phyloP scores from a whole-genome alignment of 2,329 filamentous ascomycete genomes.

The Allantophomopsis lycopodina region DNA sequence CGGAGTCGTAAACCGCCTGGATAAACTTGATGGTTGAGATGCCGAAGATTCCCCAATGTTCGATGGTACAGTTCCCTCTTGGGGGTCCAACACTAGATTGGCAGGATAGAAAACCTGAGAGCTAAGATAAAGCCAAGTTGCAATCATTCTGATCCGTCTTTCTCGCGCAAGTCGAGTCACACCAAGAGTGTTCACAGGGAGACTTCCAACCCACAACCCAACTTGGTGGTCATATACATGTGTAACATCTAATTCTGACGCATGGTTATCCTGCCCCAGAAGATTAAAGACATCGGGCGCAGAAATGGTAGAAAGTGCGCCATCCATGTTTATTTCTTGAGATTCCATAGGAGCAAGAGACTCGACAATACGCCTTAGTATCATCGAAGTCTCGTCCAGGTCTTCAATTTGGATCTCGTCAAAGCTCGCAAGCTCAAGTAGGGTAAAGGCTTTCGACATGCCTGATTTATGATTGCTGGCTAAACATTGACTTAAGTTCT shows the following conservation, averaged over 20 bases:
- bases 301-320: background rate
- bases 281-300: slow-evolving; percentile 4
- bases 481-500: no score
- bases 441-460: background rate
- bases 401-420: slow-evolving; percentile 8
- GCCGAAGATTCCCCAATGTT: background rate
- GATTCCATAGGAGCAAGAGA: slow-evolving; percentile 3
- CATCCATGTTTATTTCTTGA: slow-evolving; percentile 1
- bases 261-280: background rate
- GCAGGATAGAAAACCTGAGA: slow-evolving; percentile 6
- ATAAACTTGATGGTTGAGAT: background rate
- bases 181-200: slow-evolving; percentile 12
- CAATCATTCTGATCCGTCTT: slow-evolving; percentile 13
- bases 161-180: slow-evolving; percentile 13
- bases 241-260: slow-evolving; percentile 6
- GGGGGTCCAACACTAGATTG: background rate
- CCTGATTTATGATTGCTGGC: no score
- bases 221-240: slow-evolving; percentile 15
- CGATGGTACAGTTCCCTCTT: no score
- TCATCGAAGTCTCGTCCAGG: slow-evolving; percentile 9
- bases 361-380: slow-evolving; percentile 9
- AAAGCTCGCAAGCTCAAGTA: slow-evolving; percentile 10
- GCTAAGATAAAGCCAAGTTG: slow-evolving; percentile 16
- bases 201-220: slow-evolving; percentile 14
- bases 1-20: background rate